Conservation (phyloP, 768 basidiomycete genomes). For the Ramaria sp. region DNA sequence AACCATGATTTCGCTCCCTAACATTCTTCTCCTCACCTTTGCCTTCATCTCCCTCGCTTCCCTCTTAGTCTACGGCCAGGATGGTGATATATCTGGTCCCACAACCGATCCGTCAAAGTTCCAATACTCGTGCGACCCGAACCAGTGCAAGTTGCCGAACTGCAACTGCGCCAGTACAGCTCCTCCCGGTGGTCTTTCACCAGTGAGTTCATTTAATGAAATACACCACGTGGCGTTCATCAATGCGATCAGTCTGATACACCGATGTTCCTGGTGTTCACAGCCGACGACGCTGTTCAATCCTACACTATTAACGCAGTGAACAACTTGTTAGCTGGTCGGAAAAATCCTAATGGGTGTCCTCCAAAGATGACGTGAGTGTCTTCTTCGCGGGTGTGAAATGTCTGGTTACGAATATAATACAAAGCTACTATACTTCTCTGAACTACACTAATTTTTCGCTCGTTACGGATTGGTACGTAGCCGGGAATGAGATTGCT, state of each 20-base stretch:
- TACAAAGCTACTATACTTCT: constrained; percentile 1
- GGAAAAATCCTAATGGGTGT: constrained; percentile 71
- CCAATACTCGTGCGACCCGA: constrained; percentile 60
- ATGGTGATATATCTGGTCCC: constrained; percentile 44
- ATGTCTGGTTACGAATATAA: background rate
- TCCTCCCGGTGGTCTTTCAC: constrained; percentile 59
- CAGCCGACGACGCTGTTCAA: constrained; percentile 69
- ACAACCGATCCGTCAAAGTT: constrained; percentile 42
- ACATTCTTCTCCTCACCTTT: background rate
- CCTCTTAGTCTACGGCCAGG: constrained; percentile 24
- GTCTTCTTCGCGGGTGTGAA: background rate
- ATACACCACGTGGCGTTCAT: constrained; percentile 11
- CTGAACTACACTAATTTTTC: constrained; percentile 67
- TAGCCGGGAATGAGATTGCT: constrained; percentile 75
- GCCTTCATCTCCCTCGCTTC: background rate
- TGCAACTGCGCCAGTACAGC: constrained; percentile 66
- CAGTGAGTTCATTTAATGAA: constrained; percentile 31
- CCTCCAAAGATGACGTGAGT: constrained; percentile 55
- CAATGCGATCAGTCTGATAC: constrained; percentile 35
- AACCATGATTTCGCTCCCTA: background rate
- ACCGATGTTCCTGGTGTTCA: constrained; percentile 62
- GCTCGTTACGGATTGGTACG: constrained; percentile 69
- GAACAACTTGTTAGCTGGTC: constrained; percentile 64
- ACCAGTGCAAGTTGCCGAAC: constrained; percentile 51
- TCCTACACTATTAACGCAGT: constrained; percentile 65